Evolutionary conservation across 1,284 basidiomycete genomes (phyloP).

Genomic region (Flammula alnicola): DNA sequence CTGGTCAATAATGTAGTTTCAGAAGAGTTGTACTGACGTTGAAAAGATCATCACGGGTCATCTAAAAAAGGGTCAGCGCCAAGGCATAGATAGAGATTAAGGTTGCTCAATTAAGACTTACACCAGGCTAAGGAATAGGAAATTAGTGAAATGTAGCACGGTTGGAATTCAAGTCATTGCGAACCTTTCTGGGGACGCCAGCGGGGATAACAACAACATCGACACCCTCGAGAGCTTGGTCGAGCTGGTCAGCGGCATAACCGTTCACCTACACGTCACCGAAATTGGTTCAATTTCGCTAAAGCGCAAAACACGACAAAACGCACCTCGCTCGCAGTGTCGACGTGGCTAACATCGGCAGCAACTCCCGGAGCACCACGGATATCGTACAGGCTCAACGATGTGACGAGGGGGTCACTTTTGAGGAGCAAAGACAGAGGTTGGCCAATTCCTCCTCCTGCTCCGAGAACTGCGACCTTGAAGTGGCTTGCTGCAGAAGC

Average conservation of each 20-base stretch:
- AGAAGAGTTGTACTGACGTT: constrained; percentile 66
- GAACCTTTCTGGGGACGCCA: constrained; percentile 94
- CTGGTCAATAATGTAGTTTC: neutral
- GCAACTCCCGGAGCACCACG: constrained; percentile 92
- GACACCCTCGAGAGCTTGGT: constrained; percentile 83
- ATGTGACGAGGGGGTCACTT: constrained; percentile 81
- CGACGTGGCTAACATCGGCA: constrained; percentile 93
- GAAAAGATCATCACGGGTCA: constrained; percentile 99
- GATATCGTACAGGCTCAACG: constrained; percentile 87
- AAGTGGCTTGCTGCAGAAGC: constrained; percentile 74
- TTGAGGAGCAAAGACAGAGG: constrained; percentile 90
- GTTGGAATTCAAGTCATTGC: constrained; percentile 20
- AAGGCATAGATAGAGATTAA: constrained; percentile 24
- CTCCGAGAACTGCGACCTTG: constrained; percentile 91
- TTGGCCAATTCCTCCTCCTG: constrained; percentile 93
- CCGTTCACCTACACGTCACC: constrained; percentile 66
- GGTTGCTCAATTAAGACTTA: constrained; percentile 47
- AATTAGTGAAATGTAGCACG: constrained; percentile 30
- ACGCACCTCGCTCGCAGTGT: constrained; percentile 83
- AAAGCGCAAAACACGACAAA: neutral
- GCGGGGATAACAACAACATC: constrained; percentile 97
- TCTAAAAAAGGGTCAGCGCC: constrained; percentile 49
- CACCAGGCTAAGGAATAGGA: constrained; percentile 60
- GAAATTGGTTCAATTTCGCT: constrained; percentile 1
- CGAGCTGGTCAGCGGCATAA: constrained; percentile 84